Base-by-base conservation (phyloP, 441 rosid species). In the Brassica hybrid region DNA sequence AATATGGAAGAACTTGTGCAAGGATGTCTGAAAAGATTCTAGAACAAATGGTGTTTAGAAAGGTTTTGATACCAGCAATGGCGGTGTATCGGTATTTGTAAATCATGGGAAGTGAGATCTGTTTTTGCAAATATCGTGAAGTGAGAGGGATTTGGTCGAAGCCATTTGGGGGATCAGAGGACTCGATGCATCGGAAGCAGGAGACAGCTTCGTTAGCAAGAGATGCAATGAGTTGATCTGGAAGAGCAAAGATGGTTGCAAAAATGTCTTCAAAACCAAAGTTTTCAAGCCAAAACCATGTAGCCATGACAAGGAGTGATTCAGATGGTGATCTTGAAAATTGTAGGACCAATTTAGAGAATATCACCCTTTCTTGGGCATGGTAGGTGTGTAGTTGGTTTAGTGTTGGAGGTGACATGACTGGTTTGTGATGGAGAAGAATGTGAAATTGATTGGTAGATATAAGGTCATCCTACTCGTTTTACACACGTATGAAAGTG, bases 21-120 rank as follows among this genome's bases (percentile, higher is more conserved):
- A 88, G 60, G 56, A 91, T 84, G 32, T 91, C 92, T 0, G 86
- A 79, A 64, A 91, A 89, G 11, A 82, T 79, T 1, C 86, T 77
- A 27, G 88, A 19, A 43, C 92, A 88, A 10, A 84, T 70, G 1
- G 81, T 77, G 73, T n/a, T n/a, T n/a, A n/a, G n/a, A n/a, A n/a
- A n/a, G n/a, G n/a, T n/a, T n/a, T n/a, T n/a, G n/a, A n/a, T n/a
- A n/a, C n/a, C n/a, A n/a, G n/a, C n/a, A n/a, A n/a, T n/a, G n/a
- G n/a, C n/a, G n/a, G n/a, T n/a, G n/a, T n/a, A n/a, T n/a, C n/a
- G n/a, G n/a, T n/a, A n/a, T n/a, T n/a, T n/a, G n/a, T n/a, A n/a
- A n/a, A n/a, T n/a, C n/a, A n/a, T n/a, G n/a, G n/a, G n/a, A n/a
- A n/a, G n/a, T n/a, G n/a, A n/a, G n/a, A n/a, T 65, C n/a, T 67